Conservation (phyloP, 1,284 basidiomycete species). For the Apiotrichum gracile region DNA sequence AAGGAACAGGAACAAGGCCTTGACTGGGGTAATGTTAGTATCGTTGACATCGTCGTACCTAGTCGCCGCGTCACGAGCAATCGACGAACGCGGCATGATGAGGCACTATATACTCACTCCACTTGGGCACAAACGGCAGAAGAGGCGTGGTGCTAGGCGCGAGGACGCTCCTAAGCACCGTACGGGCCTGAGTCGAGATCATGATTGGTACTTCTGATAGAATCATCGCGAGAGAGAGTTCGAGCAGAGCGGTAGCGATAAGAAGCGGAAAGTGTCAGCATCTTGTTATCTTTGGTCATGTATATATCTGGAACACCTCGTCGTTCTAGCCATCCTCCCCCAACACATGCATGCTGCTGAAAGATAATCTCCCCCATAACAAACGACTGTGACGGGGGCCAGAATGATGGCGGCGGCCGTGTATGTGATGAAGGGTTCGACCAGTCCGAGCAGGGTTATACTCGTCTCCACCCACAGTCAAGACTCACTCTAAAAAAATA, state of each 20-base stretch:
- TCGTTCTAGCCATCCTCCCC: too few relatives aligned
- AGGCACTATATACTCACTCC: slow-evolving; percentile 20
- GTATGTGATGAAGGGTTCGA: neutral
- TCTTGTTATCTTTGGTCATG: too few relatives aligned
- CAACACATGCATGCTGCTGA: too few relatives aligned
- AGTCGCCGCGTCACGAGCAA: too few relatives aligned
- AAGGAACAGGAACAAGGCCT: slow-evolving; percentile 37
- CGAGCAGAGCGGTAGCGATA: neutral
- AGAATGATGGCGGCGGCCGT: neutral
- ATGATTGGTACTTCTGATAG: slow-evolving; percentile 1
- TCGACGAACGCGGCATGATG: neutral
- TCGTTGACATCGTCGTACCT: too few relatives aligned
- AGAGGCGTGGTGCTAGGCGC: slow-evolving; percentile 25
- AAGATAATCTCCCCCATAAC: too few relatives aligned
- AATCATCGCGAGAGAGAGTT: neutral
- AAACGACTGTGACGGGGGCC: neutral
- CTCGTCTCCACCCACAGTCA: too few relatives aligned
- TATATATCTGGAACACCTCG: too few relatives aligned
- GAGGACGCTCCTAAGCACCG: slow-evolving; percentile 3
- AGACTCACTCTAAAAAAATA: too few relatives aligned
- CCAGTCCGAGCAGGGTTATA: too few relatives aligned
- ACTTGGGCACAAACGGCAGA: slow-evolving; percentile 40
- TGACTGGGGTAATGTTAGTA: slow-evolving; percentile 27
- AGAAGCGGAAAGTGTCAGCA: neutral
- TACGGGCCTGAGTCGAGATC: slow-evolving; percentile 1